phyloP scores from a whole-genome alignment of 176 grass and related monocot genomes.

The Oryza meyeriana region DNA sequence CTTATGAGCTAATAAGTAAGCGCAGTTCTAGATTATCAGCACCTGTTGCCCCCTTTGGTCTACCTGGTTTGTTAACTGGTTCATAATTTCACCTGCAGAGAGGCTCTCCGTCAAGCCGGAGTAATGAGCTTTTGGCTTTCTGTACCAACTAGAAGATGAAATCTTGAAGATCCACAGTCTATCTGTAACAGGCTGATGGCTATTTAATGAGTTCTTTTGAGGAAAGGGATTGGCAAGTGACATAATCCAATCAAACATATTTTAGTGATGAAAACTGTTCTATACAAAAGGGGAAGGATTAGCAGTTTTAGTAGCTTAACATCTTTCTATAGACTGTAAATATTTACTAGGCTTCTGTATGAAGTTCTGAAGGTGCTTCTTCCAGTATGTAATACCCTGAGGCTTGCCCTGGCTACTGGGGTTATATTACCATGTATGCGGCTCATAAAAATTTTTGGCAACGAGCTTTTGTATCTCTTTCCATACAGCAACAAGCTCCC shows the following conservation, averaged over 20 bases:
- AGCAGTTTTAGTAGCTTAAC: background rate
- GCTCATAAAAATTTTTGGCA: slow-evolving; percentile 29
- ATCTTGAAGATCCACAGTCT: background rate
- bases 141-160: background rate
- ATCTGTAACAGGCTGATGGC: background rate
- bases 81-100: slow-evolving; percentile 41
- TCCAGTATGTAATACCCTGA: slow-evolving; percentile 9
- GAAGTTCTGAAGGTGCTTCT: background rate
- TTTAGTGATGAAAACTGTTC: background rate
- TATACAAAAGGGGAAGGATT: background rate
- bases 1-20: slow-evolving; percentile 97
- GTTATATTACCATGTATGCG: background rate
- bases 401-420: background rate
- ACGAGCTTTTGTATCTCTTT: background rate
- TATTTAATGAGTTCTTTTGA: background rate
- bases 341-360: slow-evolving; percentile 19
- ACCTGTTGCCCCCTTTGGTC: background rate
- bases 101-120: slow-evolving; percentile 42
- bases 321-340: slow-evolving; percentile 4
- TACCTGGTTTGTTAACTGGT: background rate
- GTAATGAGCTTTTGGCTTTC: background rate
- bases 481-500: background rate
- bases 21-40: background rate
- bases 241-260: background rate
- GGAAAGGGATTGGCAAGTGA: background rate